Evolutionary conservation across 805 yeast genomes (phyloP).

Genomic region (Cyberlindnera bimundalis): DNA sequence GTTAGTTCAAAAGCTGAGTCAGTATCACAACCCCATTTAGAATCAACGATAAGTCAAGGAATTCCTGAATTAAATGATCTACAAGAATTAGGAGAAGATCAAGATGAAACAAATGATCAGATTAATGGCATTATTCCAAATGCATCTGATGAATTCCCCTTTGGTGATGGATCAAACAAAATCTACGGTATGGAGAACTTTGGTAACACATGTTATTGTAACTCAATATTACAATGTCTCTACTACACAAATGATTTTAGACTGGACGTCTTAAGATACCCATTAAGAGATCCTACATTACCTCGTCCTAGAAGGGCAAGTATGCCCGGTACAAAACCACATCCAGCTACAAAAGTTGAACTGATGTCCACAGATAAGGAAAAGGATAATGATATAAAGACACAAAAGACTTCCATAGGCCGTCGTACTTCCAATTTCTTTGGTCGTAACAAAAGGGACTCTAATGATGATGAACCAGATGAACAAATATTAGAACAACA

Average conservation of each 20-base stretch:
- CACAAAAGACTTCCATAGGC: constrained; percentile 13
- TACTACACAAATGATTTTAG: constrained; percentile 74
- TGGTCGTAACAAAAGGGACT: constrained; percentile 23
- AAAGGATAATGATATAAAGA: constrained; percentile 13
- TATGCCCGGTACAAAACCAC: constrained; percentile 41
- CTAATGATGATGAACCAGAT: constrained; percentile 14
- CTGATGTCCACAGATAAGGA: constrained; percentile 11
- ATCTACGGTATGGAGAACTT: constrained; percentile 81
- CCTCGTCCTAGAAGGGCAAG: constrained; percentile 36
- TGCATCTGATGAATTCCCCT: constrained; percentile 35
- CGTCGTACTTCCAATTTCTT: constrained; percentile 30
- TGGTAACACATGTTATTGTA: constrained; percentile 93
- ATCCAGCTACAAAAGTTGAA: constrained; percentile 30
- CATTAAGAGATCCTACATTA: constrained; percentile 32
- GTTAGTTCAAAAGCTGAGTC: constrained; percentile 4
- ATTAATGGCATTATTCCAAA: not conserved
- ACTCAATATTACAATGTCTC: constrained; percentile 85
- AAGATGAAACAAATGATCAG: not conserved
- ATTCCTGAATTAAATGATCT: not conserved
- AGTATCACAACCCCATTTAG: not conserved
- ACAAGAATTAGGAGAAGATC: not conserved
- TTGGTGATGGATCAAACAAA: constrained; percentile 66
- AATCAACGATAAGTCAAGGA: not conserved
- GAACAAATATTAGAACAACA: no score
- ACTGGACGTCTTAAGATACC: constrained; percentile 46